Evolutionary conservation across 805 yeast genomes (phyloP), one percentile per base, ranked within the genome.

Genomic region (Tetrapisispora iriomotensis): DNA sequence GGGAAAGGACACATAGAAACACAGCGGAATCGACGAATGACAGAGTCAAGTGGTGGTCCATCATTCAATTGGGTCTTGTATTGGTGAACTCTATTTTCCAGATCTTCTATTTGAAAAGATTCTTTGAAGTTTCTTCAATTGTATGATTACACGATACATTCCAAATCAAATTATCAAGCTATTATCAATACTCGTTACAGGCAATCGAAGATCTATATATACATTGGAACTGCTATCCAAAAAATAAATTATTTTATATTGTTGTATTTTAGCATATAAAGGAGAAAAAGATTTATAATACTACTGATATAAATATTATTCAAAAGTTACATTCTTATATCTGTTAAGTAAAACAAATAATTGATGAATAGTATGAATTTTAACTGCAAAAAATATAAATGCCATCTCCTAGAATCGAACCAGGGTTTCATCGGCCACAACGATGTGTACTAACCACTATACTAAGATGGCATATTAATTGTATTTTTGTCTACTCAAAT

Each of bases 21-120:
- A 90, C 98, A 7, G 98, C 98, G 4, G 98, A 90, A 66, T 83
- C 95, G 19, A 90, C 98, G 33, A 90, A 90, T 65, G 81, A 92
- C 39, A 78, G 98, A 55, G 97, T 90, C 47, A 90, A 90, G 65
- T 92, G 94, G 85, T 90, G 98, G 98, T 84, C 95, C 23, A 71
- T 85, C 23, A 81, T 88, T 71, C 98, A 90, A 68, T 69, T 92
- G 47, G 53, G 79, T 38, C 88, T 92, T 40, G 96, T 90, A 35
- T 81, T 81, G n/a, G 75, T 72, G 45, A 92, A 87, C 68, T 84
- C 95, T 18, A 50, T 87, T 40, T 92, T 92, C 76, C 98, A 90
- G 66, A 87, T 90, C 46, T 82, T 83, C 66, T 90, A 88, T 67
- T 73, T 90, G 64, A 87, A 83, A 67, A 77, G 97, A 54, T 92